These are phyloP conservation scores for Juglanconis juglandina DNA, from an alignment of 2,329 filamentous ascomycete species.

Conservation along the genomic window DNA sequence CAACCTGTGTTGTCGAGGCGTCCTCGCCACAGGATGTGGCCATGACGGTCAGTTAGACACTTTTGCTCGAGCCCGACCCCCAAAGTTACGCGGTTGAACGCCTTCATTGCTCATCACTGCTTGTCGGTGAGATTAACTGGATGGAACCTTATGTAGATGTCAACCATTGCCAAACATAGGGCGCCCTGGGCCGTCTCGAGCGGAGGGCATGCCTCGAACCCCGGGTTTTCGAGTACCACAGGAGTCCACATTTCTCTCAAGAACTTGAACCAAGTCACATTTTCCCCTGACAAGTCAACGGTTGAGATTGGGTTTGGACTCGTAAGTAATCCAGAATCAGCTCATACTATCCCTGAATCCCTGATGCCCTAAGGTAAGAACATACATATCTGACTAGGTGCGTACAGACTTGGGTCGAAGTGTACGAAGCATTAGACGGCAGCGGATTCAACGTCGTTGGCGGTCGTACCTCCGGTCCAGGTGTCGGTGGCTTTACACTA, in stretches of 20 bases:
- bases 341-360: too few species aligned
- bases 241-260: slow-evolving; percentile 24
- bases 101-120: background rate
- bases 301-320: slow-evolving; percentile 24
- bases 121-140: background rate
- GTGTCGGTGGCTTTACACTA: slow-evolving; percentile 25
- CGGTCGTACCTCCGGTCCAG: slow-evolving; percentile 24
- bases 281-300: slow-evolving; percentile 20
- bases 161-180: slow-evolving; percentile 17
- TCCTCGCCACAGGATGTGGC: slow-evolving; percentile 24
- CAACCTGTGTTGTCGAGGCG: slow-evolving; percentile 27
- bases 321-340: background rate
- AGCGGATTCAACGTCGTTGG: slow-evolving; percentile 26
- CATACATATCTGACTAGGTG: background rate
- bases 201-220: slow-evolving; percentile 26
- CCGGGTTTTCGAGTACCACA: slow-evolving; percentile 25
- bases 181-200: slow-evolving; percentile 26
- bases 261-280: slow-evolving; percentile 20
- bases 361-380: too few species aligned
- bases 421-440: slow-evolving; percentile 20
- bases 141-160: slow-evolving; percentile 9
- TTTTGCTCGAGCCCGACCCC: too few species aligned
- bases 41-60: slow-evolving; percentile 13
- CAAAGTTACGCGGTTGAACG: too few species aligned
- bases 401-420: slow-evolving; percentile 21